phyloP scores from a whole-genome alignment of 805 yeast genomes.

The Pichia kluyveri region DNA sequence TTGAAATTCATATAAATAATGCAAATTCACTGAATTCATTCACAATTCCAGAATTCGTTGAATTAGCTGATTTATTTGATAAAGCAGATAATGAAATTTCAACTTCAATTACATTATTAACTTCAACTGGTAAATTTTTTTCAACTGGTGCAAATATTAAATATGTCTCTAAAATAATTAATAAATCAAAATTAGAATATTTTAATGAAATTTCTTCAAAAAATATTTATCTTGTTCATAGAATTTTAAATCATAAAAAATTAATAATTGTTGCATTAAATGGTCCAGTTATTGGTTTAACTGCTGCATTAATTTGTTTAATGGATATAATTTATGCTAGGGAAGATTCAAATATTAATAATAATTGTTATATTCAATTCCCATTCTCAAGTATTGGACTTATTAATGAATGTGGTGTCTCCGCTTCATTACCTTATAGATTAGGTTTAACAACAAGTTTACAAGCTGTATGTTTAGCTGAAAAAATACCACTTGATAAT shows the following conservation, averaged over 20 bases:
- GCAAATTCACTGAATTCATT: slow-evolving; percentile 61
- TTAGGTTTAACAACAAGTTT: slow-evolving; percentile 65
- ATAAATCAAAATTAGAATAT: slow-evolving; percentile 15
- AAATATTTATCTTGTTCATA: slow-evolving; percentile 59
- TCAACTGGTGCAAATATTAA: slow-evolving; percentile 78
- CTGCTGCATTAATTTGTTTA: slow-evolving; percentile 64
- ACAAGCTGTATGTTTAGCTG: slow-evolving; percentile 64
- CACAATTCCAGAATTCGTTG: slow-evolving; percentile 52
- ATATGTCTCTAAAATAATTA: slow-evolving; percentile 20
- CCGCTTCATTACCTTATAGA: slow-evolving; percentile 58
- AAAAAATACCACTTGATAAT: slow-evolving; percentile 53
- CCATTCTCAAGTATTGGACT: slow-evolving; percentile 82
- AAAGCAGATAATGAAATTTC: slow-evolving; percentile 54
- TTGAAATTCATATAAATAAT: slow-evolving; percentile 54
- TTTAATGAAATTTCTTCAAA: slow-evolving; percentile 39
- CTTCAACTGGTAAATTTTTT: slow-evolving; percentile 66
- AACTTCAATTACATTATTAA: slow-evolving; percentile 57
- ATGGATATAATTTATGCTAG: slow-evolving; percentile 66
- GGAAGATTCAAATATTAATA: not conserved
- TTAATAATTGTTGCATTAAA: slow-evolving; percentile 65
- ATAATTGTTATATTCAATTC: slow-evolving; percentile 37
- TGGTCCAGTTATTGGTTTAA: slow-evolving; percentile 81
- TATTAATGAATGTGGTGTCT: slow-evolving; percentile 73
- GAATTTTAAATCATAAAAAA: slow-evolving; percentile 63
- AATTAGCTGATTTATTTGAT: slow-evolving; percentile 49